Evolutionary conservation across 2,329 filamentous ascomycete genomes (phyloP).

Genomic region (Colletotrichum sidae): DNA sequence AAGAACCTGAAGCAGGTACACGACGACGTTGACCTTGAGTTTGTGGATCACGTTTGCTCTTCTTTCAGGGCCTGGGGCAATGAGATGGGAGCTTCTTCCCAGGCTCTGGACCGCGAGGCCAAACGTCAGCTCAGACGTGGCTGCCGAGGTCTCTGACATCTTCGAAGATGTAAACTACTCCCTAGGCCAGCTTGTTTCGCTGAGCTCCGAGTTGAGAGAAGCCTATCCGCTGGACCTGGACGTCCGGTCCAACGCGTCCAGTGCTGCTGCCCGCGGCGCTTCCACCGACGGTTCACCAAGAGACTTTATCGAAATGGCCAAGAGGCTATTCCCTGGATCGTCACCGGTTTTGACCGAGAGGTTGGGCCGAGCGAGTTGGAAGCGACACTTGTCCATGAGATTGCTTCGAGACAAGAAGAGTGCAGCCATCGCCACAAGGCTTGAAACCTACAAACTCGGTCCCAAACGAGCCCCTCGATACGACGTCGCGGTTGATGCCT

Average conservation of each 20-base stretch:
- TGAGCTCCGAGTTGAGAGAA: constrained; percentile 8
- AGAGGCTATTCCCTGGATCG: constrained; percentile 9
- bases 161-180: not conserved
- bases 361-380: constrained; percentile 22
- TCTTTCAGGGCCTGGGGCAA: constrained; percentile 12
- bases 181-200: constrained; percentile 1
- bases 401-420: not conserved
- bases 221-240: constrained; percentile 16
- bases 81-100: constrained; percentile 11
- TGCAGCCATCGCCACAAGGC: not conserved
- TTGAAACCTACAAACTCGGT: not conserved
- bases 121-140: not conserved
- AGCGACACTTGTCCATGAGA: constrained; percentile 2
- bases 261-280: not conserved
- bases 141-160: not conserved
- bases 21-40: not conserved
- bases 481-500: constrained; percentile 18
- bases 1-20: not conserved
- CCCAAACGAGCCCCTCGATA: constrained; percentile 5
- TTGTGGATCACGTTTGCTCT: not conserved
- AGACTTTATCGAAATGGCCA: constrained; percentile 5
- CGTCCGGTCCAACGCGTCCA: not conserved
- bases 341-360: not conserved
- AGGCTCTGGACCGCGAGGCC: not conserved
- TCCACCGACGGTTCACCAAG: not conserved